Evolutionary conservation across 495 filamentous ascomycete genomes (phyloP), one percentile per base, ranked within the genome.

Genomic region (Lepraria neglecta): DNA sequence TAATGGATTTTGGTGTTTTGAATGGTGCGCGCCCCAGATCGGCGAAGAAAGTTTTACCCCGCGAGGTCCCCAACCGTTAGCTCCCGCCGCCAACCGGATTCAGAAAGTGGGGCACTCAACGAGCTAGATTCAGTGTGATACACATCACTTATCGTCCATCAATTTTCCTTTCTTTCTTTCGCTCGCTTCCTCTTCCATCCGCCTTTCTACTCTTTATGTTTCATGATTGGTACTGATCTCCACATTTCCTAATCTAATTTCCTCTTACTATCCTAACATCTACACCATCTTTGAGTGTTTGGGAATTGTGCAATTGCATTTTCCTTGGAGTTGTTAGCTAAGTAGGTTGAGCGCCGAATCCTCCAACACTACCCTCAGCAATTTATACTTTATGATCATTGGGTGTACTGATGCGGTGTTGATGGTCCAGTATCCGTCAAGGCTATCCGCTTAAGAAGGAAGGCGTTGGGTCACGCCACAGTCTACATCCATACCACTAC

Each of bases 61-160:
- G n/a, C n/a, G n/a, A n/a, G n/a, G n/a, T n/a, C n/a, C 54, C 14
- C 24, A 2, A 57, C 12, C 3, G 17, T 45, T 57, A 57, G 54
- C 54, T 42, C 54, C 54, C 54, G 54, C 38, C 42, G 35, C 54
- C 42, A 42, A 10, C 54, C 54, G 17, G 6, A 57, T 28, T 24
- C 38, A 30, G 54, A 43, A 57, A 57, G 54, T 57, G 54, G 54
- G 54, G 54, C 54, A 43, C 40, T 31, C 11, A 43, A 40, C 15
- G 27, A 43, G 35, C 35, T 43, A 19, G 31, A 33, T 54, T 54
- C 51, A 52, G 21, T 27, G 48, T 57, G 38, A 57, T 57, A 57
- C 35, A 56, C 42, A 57, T 57, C 54, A 42, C 42, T 45, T 57
- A 28, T 59, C 44, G 19, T 61, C 59, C 50, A 45, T 56, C 51